A percentile compares a stretch with the other conserved stretches of the same genome.
phyloP scores from a whole-genome alignment of 1,284 basidiomycete species.

The Ceratobasidium sp. region DNA sequence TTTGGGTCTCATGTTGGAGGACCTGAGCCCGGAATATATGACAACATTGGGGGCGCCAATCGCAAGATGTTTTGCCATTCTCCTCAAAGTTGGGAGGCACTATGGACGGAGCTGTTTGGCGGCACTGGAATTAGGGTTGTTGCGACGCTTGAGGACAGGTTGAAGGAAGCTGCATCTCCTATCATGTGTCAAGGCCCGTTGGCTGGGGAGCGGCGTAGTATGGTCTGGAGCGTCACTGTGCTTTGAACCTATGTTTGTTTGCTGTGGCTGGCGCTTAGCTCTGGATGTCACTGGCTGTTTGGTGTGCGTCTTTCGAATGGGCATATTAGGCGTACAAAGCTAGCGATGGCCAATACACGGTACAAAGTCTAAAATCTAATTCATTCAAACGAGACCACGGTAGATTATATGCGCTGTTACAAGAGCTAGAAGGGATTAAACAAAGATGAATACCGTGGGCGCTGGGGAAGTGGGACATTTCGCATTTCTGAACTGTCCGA shows the following conservation, averaged over 20 bases:
- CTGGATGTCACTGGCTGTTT: background rate
- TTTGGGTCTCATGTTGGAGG: conserved; percentile 43
- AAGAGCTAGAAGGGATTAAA: too few species aligned
- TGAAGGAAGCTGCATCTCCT: background rate
- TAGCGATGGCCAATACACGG: too few species aligned
- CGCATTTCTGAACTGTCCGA: too few species aligned
- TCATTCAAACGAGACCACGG: too few species aligned
- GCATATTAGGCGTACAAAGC: too few species aligned
- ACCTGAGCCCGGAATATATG: conserved; percentile 47
- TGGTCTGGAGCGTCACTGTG: conserved; percentile 31
- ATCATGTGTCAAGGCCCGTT: background rate
- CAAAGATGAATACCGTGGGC: background rate
- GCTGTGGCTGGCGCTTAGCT: too few species aligned
- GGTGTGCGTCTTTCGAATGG: too few species aligned
- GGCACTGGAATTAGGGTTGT: background rate
- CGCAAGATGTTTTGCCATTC: conserved; percentile 31
- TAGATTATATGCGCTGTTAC: too few species aligned
- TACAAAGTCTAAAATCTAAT: too few species aligned
- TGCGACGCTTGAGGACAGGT: background rate
- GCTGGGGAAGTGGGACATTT: too few species aligned
- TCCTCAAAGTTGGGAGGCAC: conserved; percentile 8
- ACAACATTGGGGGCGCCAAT: conserved; percentile 1
- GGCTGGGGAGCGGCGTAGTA: background rate
- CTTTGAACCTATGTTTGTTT: background rate
- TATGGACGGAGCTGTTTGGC: conserved; percentile 26